These are phyloP conservation scores for Scleroderma citrinum DNA, from an alignment of 768 basidiomycete species.

Conservation along the genomic window DNA sequence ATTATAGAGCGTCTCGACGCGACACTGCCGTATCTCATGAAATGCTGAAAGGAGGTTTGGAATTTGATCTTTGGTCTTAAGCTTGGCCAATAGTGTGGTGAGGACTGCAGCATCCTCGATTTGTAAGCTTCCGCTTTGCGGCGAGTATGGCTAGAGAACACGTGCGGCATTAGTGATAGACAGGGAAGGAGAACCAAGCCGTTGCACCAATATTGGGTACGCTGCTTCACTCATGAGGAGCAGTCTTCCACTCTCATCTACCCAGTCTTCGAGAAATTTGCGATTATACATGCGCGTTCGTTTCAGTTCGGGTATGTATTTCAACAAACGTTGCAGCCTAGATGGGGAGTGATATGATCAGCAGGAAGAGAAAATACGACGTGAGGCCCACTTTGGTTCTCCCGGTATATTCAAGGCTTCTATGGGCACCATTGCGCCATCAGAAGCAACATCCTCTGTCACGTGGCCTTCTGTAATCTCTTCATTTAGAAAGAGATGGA, in stretches of 20 bases:
- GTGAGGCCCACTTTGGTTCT: slow-evolving; percentile 32
- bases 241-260: slow-evolving; percentile 44
- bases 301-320: slow-evolving; percentile 30
- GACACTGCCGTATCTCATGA: slow-evolving; percentile 53
- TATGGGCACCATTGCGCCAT: slow-evolving; percentile 27
- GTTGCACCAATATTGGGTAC: slow-evolving; percentile 47
- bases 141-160: slow-evolving; percentile 41
- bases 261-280: slow-evolving; percentile 42
- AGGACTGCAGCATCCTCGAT: slow-evolving; percentile 32
- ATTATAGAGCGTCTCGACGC: slow-evolving; percentile 36
- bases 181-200: slow-evolving; percentile 4
- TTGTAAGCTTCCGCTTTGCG: slow-evolving; percentile 31
- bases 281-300: slow-evolving; percentile 35
- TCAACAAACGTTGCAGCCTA: slow-evolving; percentile 36
- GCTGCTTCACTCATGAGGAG: slow-evolving; percentile 57
- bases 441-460: slow-evolving; percentile 19
- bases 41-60: slow-evolving; percentile 48
- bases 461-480: slow-evolving; percentile 30
- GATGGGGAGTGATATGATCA: slow-evolving; percentile 7
- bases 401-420: slow-evolving; percentile 31
- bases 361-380: not conserved
- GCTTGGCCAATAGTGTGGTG: slow-evolving; percentile 34
- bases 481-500: slow-evolving; percentile 37
- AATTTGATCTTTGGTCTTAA: slow-evolving; percentile 44
- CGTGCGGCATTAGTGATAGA: not conserved